phyloP scores from a whole-genome alignment of 2,329 filamentous ascomycete genomes.

The Helminthosporium solani region DNA sequence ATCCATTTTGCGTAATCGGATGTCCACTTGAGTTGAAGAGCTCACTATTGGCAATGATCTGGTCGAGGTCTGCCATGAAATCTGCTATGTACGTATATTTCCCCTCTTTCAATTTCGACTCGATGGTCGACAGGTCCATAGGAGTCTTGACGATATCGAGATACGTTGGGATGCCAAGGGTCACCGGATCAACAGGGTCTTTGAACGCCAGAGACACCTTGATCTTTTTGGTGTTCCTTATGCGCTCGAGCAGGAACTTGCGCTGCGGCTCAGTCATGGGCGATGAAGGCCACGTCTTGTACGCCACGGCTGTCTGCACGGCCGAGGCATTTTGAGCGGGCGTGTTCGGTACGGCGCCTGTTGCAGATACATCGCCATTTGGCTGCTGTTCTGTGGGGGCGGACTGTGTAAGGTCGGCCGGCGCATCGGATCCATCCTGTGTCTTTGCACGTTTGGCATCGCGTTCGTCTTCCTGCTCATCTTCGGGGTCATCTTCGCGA shows the following conservation, averaged over 20 bases:
- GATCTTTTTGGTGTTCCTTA: conserved; percentile 81
- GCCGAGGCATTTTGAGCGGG: conserved; percentile 34
- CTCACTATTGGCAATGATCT: conserved; percentile 77
- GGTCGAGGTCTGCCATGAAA: conserved; percentile 71
- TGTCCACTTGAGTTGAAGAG: conserved; percentile 82
- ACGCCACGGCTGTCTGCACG: conserved; percentile 35
- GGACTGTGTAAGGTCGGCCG: conserved; percentile 49
- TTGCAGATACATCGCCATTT: conserved; percentile 22
- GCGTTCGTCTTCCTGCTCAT: conserved; percentile 58
- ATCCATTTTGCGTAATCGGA: conserved; percentile 67
- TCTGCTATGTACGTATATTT: conserved; percentile 69
- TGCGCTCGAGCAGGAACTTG: conserved; percentile 63
- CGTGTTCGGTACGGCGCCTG: conserved; percentile 11
- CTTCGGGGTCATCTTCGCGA: conserved; percentile 70
- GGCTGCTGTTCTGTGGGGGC: conserved; percentile 39
- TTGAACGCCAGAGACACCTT: conserved; percentile 76
- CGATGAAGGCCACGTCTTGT: conserved; percentile 35
- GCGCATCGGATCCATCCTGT: conserved; percentile 46
- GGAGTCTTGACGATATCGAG: conserved; percentile 72
- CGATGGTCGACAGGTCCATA: conserved; percentile 82
- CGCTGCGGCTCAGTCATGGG: conserved; percentile 57
- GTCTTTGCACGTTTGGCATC: conserved; percentile 79
- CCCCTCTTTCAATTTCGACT: conserved; percentile 71
- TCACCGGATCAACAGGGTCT: conserved; percentile 73
- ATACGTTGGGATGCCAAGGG: conserved; percentile 73